Evolutionary conservation across 345 rosid genomes (phyloP), one percentile per base, ranked within the genome.

Genomic region (Cardamine chenopodiifolia): DNA sequence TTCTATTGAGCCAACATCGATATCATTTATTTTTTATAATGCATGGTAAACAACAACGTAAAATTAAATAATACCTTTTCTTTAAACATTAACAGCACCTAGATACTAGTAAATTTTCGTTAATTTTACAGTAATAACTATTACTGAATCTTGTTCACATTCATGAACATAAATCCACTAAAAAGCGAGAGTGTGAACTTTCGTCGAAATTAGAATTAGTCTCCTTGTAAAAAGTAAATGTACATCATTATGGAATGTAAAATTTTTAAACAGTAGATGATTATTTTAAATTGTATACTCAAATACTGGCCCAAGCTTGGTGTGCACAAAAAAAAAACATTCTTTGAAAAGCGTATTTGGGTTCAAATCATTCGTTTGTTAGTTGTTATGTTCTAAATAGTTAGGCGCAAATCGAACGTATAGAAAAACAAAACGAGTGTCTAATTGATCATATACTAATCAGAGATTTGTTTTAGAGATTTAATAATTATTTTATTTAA

Each of bases 41-140:
- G n/a, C n/a, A n/a, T 37, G 32, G 67, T 65, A 68, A 67, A 48
- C 67, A 49, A 49, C 73, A 49, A 59, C 68, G 73, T 74, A 37
- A 22, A 48, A 26, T 18, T 34, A 48, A 66, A 66, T 35, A 35
- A 15, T 47, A 57, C 26, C 67, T 67, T 66, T 66, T 67, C 73
- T 35, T 49, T 48, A 48, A 66, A 48, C 72, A 49, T 54, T 58
- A 66, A 66, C 60, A 57, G 57, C 67, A 57, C 67, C 66, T 66
- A 66, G 40, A 31, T 31, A 31, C 34, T 31, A 31, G 34, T 31
- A 31, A 6, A 1, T 31, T 31, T 31, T 31, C 34, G 8, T 31
- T 31, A 35, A 35, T 9, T 35, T 28, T 35, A 2, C 10, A 35
- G 39, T 32, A 9, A 35, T 35, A 8, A 35, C 19, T 58, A 47